Conservation (phyloP, 345 rosid species). For the Bruguiera parviflora region DNA sequence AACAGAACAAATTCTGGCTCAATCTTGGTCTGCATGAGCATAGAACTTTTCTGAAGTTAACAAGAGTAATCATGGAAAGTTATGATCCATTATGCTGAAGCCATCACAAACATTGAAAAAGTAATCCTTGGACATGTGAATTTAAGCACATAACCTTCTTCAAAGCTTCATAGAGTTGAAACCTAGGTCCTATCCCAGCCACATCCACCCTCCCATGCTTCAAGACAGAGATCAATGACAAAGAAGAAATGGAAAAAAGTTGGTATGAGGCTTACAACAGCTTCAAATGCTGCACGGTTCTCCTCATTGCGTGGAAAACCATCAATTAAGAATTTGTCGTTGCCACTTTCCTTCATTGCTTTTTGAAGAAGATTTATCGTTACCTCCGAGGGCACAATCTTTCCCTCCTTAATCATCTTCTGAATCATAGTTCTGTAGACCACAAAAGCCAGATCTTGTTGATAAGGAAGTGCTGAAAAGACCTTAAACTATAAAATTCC, state of each 20-base stretch:
- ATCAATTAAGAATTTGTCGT: slow-evolving; percentile 4
- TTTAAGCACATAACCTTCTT: too few species aligned
- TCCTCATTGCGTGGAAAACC: slow-evolving; percentile 16
- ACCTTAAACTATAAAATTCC: background rate
- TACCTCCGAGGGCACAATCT: slow-evolving; percentile 46
- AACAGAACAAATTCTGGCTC: slow-evolving; percentile 18
- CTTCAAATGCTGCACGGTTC: slow-evolving; percentile 18
- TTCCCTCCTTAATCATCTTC: slow-evolving; percentile 57
- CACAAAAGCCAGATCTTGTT: background rate
- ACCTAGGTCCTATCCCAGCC: background rate
- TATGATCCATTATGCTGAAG: too few species aligned
- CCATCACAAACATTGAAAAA: background rate
- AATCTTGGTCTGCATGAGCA: slow-evolving; percentile 9
- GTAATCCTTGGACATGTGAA: too few species aligned
- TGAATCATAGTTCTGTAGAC: slow-evolving; percentile 51
- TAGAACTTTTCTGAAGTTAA: background rate
- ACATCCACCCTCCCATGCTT: background rate
- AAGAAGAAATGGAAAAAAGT: background rate
- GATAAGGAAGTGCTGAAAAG: background rate
- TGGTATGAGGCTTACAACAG: slow-evolving; percentile 3
- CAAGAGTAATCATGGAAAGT: background rate
- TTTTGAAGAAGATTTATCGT: slow-evolving; percentile 32
- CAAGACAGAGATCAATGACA: background rate
- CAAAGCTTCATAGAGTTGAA: background rate
- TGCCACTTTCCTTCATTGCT: slow-evolving; percentile 27